phyloP scores from a whole-genome alignment of 1,284 basidiomycete species.

The Cystobasidium pallidum region DNA sequence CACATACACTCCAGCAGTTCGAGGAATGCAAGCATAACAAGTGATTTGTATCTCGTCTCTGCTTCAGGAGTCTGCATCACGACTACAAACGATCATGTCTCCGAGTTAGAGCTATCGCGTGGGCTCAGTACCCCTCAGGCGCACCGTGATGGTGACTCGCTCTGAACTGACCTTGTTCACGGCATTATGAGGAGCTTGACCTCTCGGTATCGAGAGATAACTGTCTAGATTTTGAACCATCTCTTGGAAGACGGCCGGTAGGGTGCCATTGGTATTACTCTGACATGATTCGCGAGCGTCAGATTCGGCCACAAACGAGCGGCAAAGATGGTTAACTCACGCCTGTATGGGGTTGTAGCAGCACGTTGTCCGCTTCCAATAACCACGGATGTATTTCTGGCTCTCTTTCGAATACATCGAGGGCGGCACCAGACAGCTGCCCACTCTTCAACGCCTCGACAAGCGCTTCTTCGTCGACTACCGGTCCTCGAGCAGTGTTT shows the following conservation, averaged over 20 bases:
- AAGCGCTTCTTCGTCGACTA: slow-evolving; percentile 44
- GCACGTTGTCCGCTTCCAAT: slow-evolving; percentile 32
- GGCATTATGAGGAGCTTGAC: slow-evolving; percentile 37
- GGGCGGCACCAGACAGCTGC: slow-evolving; percentile 18
- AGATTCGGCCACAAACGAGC: background rate
- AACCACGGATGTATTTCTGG: slow-evolving; percentile 47
- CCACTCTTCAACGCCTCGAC: slow-evolving; percentile 41
- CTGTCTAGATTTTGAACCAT: slow-evolving; percentile 30
- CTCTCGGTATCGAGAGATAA: slow-evolving; percentile 15
- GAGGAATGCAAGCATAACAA: too few species aligned
- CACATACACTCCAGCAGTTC: too few species aligned
- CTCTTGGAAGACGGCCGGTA: slow-evolving; percentile 8
- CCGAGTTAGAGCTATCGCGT: background rate
- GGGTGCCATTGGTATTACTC: slow-evolving; percentile 33
- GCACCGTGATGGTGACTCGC: slow-evolving; percentile 21
- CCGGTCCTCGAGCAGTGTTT: slow-evolving; percentile 60
- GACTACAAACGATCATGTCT: too few species aligned
- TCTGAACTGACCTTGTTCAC: slow-evolving; percentile 30
- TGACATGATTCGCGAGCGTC: background rate
- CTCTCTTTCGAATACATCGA: slow-evolving; percentile 44
- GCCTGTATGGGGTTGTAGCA: slow-evolving; percentile 45
- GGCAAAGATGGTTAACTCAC: background rate
- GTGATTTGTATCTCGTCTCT: too few species aligned
- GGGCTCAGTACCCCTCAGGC: slow-evolving; percentile 11
- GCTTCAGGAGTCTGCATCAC: too few species aligned